Base-by-base conservation (phyloP, 1,139 yeast genomes). In the Oligophagozyma castellii region DNA sequence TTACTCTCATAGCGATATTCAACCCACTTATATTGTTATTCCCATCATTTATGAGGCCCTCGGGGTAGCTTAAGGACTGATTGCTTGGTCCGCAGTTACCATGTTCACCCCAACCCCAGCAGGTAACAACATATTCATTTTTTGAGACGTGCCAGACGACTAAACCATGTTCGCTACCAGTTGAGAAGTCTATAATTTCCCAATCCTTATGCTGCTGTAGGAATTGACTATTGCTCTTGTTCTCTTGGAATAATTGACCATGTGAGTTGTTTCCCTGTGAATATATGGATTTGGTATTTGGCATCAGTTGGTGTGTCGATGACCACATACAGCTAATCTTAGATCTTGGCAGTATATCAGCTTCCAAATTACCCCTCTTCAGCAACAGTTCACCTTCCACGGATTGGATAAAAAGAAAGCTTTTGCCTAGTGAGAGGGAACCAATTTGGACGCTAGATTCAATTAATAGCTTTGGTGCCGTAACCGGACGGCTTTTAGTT, bases 101-200 rank as follows among this genome's bases (percentile, higher is more conserved):
- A 49, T 89, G 98, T 48, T 89, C 98, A 15, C 95, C 95, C 98
- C 98, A 89, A 1, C 98, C 98, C 96, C 96, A 89, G 3, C 86
- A 67, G 32, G 48, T 59, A 0, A 80, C 35, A n/a, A 13, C 21
- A 5, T 25, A 12, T 6, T 14, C 16, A 16, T 26, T 73, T 4
- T 40, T 35, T 26, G 36, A 35, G 4, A 57, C 49, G 2, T 46
- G 36, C 0, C 39, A 28, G 2, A 63, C 39, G 2, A 70, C 50
- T 14, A 81, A 46, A 0, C 92, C 93, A 51, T 89, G 98, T 46
- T 89, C 98, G 46, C 94, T 81, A 1, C 98, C 98, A 2, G 70
- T 63, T 0, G 62, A 61, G 33, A 60, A 57, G 32, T 32, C 10
- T 29, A 28, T 28, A n/a, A 38, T 21, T 6, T 16, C n/a, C n/a